phyloP scores from a whole-genome alignment of 805 yeast genomes.

The Zygosaccharomyces gambellarensis region DNA sequence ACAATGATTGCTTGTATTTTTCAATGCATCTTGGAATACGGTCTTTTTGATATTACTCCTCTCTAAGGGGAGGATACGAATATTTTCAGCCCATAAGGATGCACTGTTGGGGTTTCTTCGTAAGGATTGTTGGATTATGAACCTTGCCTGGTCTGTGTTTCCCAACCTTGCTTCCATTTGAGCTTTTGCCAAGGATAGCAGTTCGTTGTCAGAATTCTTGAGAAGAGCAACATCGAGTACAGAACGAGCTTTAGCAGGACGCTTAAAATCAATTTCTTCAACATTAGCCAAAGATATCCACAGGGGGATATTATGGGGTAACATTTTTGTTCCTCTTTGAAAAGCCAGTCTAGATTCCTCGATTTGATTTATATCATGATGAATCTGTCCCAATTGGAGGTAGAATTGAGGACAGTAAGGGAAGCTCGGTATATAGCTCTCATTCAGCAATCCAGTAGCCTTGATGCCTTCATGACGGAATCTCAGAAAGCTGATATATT shows the following conservation, averaged over 20 bases:
- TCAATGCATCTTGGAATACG: slow-evolving; percentile 65
- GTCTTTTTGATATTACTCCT: slow-evolving; percentile 48
- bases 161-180: slow-evolving; percentile 50
- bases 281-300: slow-evolving; percentile 53
- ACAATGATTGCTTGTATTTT: slow-evolving; percentile 56
- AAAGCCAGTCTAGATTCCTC: slow-evolving; percentile 45
- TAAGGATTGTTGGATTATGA: slow-evolving; percentile 54
- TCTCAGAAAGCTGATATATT: slow-evolving; percentile 51
- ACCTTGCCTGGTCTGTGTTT: slow-evolving; percentile 49
- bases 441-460: slow-evolving; percentile 41
- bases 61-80: slow-evolving; percentile 38
- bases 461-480: slow-evolving; percentile 32
- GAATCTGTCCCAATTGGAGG: slow-evolving; percentile 60
- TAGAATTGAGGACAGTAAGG: slow-evolving; percentile 51
- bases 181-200: slow-evolving; percentile 56
- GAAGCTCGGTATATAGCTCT: slow-evolving; percentile 43
- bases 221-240: slow-evolving; percentile 62
- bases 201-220: slow-evolving; percentile 44
- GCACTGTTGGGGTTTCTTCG: slow-evolving; percentile 56
- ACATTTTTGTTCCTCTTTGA: slow-evolving; percentile 44
- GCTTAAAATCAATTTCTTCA: slow-evolving; percentile 41
- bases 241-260: slow-evolving; percentile 61
- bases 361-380: slow-evolving; percentile 30
- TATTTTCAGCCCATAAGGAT: slow-evolving; percentile 58
- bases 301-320: slow-evolving; percentile 42